phyloP scores from a whole-genome alignment of 2,329 filamentous ascomycete species.

The Claviceps cyperi region DNA sequence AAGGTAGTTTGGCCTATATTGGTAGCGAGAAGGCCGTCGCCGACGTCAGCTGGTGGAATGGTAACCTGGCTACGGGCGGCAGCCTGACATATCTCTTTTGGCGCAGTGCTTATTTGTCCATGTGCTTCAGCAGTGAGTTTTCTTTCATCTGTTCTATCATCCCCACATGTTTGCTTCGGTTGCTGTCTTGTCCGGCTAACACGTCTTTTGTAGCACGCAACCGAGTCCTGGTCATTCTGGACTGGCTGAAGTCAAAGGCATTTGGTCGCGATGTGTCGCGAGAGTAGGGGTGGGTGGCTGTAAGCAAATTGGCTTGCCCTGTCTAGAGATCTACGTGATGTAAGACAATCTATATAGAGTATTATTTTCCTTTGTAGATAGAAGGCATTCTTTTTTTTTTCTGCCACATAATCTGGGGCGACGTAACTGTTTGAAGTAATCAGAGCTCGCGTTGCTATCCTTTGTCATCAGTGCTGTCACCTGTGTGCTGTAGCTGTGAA shows the following conservation, averaged over 20 bases:
- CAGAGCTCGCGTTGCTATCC: too few relatives aligned
- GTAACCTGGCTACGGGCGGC: conserved; percentile 87
- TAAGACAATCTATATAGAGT: background rate
- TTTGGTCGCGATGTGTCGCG: conserved; percentile 91
- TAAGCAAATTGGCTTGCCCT: background rate
- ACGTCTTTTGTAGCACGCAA: conserved; percentile 55
- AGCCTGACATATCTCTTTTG: conserved; percentile 96
- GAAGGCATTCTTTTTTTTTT: background rate
- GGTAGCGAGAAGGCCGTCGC: conserved; percentile 95
- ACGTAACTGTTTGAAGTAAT: too few relatives aligned
- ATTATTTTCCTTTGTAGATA: background rate
- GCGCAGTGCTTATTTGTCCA: conserved; percentile 94
- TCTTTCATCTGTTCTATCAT: background rate
- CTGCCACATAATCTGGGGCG: background rate
- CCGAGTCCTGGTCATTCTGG: conserved; percentile 77
- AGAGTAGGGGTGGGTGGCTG: conserved; percentile 36
- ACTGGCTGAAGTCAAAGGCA: conserved; percentile 94
- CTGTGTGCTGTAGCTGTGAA: too few relatives aligned
- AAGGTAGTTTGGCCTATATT: conserved; percentile 94
- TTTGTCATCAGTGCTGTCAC: too few relatives aligned
- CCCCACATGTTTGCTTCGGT: background rate
- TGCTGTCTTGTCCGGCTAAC: conserved; percentile 6
- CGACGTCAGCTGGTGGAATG: conserved; percentile 93
- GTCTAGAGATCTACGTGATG: background rate
- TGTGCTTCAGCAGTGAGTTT: conserved; percentile 97